Base-by-base conservation (phyloP, 495 filamentous ascomycete species). In the Annulohypoxylon bovei region DNA sequence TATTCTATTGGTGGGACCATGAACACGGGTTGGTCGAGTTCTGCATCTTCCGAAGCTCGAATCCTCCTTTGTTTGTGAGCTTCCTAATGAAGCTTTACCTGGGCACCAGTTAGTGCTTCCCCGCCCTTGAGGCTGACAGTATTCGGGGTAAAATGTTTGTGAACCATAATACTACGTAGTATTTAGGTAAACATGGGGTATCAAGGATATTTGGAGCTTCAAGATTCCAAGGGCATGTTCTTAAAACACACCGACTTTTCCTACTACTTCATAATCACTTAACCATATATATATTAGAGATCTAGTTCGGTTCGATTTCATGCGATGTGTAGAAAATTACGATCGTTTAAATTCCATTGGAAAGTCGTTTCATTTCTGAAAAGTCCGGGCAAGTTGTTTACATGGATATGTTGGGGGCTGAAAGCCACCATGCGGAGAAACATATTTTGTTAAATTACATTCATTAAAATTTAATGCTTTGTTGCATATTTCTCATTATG, bases 91-190 rank as follows among this genome's bases (percentile, higher is more conserved):
- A 68, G 68, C 68, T 59, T 28, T 47, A 27, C 39, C 39, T 42
- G 20, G 39, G 39, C 20, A 33, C 11, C 23, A 54, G 60, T 68
- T 57, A 32, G 39, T 62, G 39, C 35, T 72, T 65, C 70, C 70
- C 70, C 70, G 65, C 65, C 35, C 56, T 50, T 72, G 65, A 60
- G 70, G 70, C 70, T 72, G 60, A 39, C 59, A 23, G 60, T 33
- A 46, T 39, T 68, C 37, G 63, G 59, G 69, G 50, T 60, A 67
- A 60, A 9, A 42, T 22, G 32, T 57, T 50, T 55, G 33, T 62
- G 28, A 56, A 56, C 30, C 22, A 40, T 46, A 11, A 23, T 46
- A 23, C 42, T 22, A 22, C 44, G 44, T 47, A 25, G 58, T 62
- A 67, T 52, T 6, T 22, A 37, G 52, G 20, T 30, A 54, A 57